Percentiles rank a stretch among this genome's conserved stretches.
phyloP scores from a whole-genome alignment of 1,139 yeast genomes.

The Chernovozyma aurita region DNA sequence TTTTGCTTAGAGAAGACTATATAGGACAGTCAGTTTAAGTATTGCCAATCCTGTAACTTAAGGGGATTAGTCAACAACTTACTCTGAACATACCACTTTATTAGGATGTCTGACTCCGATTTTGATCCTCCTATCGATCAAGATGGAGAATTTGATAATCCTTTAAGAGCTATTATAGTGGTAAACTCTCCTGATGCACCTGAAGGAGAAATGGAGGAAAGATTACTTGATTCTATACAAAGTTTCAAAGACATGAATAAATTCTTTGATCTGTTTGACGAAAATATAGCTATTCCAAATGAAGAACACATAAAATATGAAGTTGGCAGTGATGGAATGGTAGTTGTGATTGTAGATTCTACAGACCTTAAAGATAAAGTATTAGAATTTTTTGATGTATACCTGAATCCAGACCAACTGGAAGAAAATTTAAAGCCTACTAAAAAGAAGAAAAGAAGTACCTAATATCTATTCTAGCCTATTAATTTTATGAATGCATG shows the following conservation, averaged over 20 bases:
- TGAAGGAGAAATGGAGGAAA: slow-evolving; percentile 53
- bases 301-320: slow-evolving; percentile 66
- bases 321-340: slow-evolving; percentile 68
- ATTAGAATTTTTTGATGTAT: slow-evolving; percentile 35
- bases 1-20: no score
- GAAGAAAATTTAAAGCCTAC: slow-evolving; percentile 8
- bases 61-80: no score
- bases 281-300: slow-evolving; percentile 57
- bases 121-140: slow-evolving; percentile 4
- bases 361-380: slow-evolving; percentile 26
- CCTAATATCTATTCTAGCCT: no score
- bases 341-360: slow-evolving; percentile 51
- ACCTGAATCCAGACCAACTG: slow-evolving; percentile 12
- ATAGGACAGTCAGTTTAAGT: no score
- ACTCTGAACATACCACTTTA: no score
- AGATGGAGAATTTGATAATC: slow-evolving; percentile 37
- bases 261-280: slow-evolving; percentile 63
- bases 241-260: slow-evolving; percentile 48
- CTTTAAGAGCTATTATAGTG: slow-evolving; percentile 37
- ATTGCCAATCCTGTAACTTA: no score
- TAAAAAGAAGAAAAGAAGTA: slow-evolving; percentile 5
- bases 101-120: neutral
- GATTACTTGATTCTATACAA: slow-evolving; percentile 41
- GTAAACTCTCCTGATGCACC: slow-evolving; percentile 30
- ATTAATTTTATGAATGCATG: no score